A percentile compares a stretch with the other conserved stretches of the same genome.
Conservation (phyloP, 148 eudicot genomes). For the Pouteria glomerata region DNA sequence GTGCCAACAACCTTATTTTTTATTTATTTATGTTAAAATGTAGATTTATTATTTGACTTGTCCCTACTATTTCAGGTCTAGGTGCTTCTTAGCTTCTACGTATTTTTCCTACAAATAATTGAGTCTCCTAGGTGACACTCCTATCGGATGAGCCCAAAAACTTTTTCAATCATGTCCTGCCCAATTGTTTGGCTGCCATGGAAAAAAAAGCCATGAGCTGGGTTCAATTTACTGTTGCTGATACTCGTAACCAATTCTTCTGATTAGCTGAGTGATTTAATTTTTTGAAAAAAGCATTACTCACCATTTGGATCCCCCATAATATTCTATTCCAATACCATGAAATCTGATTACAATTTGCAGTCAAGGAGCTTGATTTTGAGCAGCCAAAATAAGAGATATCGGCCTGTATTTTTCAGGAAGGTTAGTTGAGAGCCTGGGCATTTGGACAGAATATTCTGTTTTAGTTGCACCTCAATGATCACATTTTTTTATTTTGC, state of each 20-base stretch:
- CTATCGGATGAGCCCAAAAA: background rate
- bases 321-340: background rate
- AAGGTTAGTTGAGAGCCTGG: conserved; percentile 42
- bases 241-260: background rate
- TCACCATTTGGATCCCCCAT: background rate
- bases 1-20: too few species aligned
- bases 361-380: conserved; percentile 78
- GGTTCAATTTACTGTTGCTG: background rate
- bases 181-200: too few species aligned
- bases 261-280: background rate
- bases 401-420: conserved; percentile 80
- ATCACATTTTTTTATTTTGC: background rate
- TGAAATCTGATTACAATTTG: conserved; percentile 4
- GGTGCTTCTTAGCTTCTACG: too few species aligned
- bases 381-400: conserved; percentile 48
- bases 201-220: too few species aligned
- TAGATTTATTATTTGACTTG: too few species aligned
- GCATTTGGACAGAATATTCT: background rate
- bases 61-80: too few species aligned
- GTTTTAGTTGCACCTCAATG: background rate
- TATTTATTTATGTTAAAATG: too few species aligned
- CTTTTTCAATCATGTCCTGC: too few species aligned
- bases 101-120: background rate
- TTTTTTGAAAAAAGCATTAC: background rate
- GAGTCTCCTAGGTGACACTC: background rate